Base-by-base conservation (phyloP, 257 asterid genomes). In the Fraxinus anomala region DNA sequence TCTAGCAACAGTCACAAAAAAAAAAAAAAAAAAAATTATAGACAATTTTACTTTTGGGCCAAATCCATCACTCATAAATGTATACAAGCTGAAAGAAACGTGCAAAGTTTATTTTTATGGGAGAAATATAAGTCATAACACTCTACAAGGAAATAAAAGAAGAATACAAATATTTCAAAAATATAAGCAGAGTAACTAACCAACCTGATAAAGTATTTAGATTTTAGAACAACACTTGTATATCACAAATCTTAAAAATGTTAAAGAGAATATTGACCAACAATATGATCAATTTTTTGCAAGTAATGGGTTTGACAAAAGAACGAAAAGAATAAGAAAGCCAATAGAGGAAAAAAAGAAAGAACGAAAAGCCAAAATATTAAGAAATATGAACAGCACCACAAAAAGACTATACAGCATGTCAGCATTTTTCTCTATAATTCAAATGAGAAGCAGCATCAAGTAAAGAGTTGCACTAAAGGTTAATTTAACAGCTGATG, bases 1-100 rank as follows among this genome's bases (percentile, higher is more conserved):
- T 93, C 98, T 93, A 80, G 76, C 73, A 84, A 79, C 70, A 83
- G 83, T 78, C 75, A 81, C 21, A 76, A 23, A 36, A 80, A 30
- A 65, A 47, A 11, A 23, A 26, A 26, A n/a, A n/a, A n/a, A n/a
- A n/a, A 78, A 80, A 75, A 80, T 77, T 77, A 75, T 24, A 74
- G 71, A 74, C 21, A 73, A 23, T 6, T 56, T 42, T 42, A 42
- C 17, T 42, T 42, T 56, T 14, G 16, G 11, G 36, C 71, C 63
- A 44, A 24, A 40, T 26, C 34, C 74, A 47, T 26, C 39, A 17
- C 5, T 49, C 65, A 71, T 9, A 66, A 75, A 34, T 37, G 6
- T 66, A 49, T 61, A 63, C 39, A 75, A 30, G 31, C 42, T 72
- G 30, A n/a, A 59, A 2, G 70, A 74, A 61, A 14, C 9, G 14